phyloP scores from a whole-genome alignment of 371 early-diverging fungal genomes.

The Mortierella sp. region DNA sequence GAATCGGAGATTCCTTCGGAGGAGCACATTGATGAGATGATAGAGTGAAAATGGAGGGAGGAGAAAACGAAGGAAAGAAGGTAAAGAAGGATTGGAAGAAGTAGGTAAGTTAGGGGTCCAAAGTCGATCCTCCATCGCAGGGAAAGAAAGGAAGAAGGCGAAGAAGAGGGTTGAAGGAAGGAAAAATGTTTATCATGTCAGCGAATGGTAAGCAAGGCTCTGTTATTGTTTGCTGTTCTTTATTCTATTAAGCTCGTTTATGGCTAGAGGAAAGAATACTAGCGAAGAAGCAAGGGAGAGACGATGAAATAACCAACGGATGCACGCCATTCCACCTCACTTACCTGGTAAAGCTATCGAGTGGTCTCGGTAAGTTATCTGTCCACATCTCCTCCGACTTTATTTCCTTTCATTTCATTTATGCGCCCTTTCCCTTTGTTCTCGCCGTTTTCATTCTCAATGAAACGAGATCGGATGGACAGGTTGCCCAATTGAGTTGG shows the following conservation, averaged over 20 bases:
- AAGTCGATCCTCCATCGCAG: not conserved
- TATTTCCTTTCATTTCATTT: not conserved
- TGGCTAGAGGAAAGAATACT: not conserved
- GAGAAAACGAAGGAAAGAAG: not conserved
- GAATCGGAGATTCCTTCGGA: too few relatives aligned
- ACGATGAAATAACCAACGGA: not conserved
- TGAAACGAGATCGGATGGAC: not conserved
- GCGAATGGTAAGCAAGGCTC: not conserved
- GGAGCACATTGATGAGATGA: too few relatives aligned
- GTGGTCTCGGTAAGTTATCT: not conserved
- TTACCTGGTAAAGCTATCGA: not conserved
- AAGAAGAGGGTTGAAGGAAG: not conserved
- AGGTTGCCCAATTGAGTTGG: not conserved
- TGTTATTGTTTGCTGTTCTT: not conserved
- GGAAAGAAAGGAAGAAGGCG: too few relatives aligned
- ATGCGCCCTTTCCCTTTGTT: not conserved
- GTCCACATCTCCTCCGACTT: not conserved
- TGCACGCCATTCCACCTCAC: not conserved
- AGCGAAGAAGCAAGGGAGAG: not conserved
- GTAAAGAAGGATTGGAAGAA: not conserved
- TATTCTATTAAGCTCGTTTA: not conserved
- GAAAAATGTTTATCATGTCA: not conserved
- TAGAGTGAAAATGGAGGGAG: too few relatives aligned
- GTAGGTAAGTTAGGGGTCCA: not conserved
- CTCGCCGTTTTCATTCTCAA: not conserved